Evolutionary conservation across 1,139 yeast genomes (phyloP).

Genomic region (Sugiyamaella pinicola): DNA sequence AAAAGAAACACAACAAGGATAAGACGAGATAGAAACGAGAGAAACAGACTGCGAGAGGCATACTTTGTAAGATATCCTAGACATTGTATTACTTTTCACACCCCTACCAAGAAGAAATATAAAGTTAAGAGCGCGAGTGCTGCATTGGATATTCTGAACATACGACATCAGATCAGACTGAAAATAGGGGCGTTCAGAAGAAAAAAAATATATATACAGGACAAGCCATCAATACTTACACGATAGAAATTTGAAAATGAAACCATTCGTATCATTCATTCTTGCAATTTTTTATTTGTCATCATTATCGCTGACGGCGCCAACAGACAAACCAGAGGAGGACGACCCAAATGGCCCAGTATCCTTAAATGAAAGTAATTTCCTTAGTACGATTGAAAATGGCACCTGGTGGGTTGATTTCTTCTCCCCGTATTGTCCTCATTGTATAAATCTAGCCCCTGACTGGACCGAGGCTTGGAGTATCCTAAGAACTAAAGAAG

Average conservation of each 20-base stretch:
- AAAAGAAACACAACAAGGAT: no score
- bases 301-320: neutral
- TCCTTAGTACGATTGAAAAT: slow-evolving; percentile 26
- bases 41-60: no score
- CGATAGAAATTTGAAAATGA: neutral
- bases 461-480: slow-evolving; percentile 41
- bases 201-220: no score
- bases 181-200: no score
- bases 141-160: no score
- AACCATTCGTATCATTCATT: neutral
- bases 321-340: slow-evolving; percentile 5
- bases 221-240: no score
- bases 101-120: no score
- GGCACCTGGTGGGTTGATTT: slow-evolving; percentile 47
- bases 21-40: no score
- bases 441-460: slow-evolving; percentile 46
- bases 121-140: no score
- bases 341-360: slow-evolving; percentile 12
- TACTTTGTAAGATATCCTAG: no score
- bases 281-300: neutral
- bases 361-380: slow-evolving; percentile 20
- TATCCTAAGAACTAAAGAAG: slow-evolving; percentile 30
- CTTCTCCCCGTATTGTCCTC: slow-evolving; percentile 48
- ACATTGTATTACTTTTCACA: no score
- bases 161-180: no score